Evolutionary conservation across 768 basidiomycete species (phyloP).

Genomic region (Tremella fuciformis): DNA sequence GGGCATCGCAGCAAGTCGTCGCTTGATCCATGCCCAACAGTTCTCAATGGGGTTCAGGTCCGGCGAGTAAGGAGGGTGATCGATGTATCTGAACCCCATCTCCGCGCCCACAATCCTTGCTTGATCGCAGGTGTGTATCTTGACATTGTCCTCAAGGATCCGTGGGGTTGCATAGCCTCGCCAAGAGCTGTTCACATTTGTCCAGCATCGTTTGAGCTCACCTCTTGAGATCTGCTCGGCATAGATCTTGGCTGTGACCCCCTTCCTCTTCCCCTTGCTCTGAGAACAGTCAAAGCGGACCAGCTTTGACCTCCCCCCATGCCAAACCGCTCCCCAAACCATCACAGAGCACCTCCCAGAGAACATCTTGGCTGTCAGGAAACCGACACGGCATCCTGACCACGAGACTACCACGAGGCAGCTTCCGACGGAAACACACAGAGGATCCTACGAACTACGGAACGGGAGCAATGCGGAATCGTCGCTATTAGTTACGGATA

Average conservation of each 20-base stretch:
- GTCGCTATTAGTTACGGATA: too few relatives aligned
- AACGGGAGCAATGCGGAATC: too few relatives aligned
- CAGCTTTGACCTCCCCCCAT: constrained; percentile 20
- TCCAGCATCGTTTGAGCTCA: constrained; percentile 17
- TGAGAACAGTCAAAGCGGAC: constrained; percentile 14
- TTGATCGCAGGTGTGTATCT: constrained; percentile 9
- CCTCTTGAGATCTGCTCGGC: constrained; percentile 21
- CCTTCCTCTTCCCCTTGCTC: constrained; percentile 19
- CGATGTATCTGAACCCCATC: constrained; percentile 13
- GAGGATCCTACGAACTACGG: too few relatives aligned
- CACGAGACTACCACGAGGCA: too few relatives aligned
- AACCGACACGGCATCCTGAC: too few relatives aligned
- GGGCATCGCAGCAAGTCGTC: constrained; percentile 10
- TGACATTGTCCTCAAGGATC: constrained; percentile 19
- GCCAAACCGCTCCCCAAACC: constrained; percentile 23
- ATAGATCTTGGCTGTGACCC: constrained; percentile 22
- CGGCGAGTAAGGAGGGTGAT: constrained; percentile 18
- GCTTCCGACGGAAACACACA: too few relatives aligned
- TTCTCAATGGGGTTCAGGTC: constrained; percentile 27
- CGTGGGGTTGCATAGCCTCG: constrained; percentile 15
- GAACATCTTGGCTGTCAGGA: constrained; percentile 17
- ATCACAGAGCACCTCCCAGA: constrained; percentile 8
- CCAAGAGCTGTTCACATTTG: constrained; percentile 9
- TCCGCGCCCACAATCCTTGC: constrained; percentile 6
- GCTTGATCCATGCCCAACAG: constrained; percentile 17